Evolutionary conservation across 768 basidiomycete genomes (phyloP), one percentile per base, ranked within the genome.

Genomic region (Psilocybe tampanensis): DNA sequence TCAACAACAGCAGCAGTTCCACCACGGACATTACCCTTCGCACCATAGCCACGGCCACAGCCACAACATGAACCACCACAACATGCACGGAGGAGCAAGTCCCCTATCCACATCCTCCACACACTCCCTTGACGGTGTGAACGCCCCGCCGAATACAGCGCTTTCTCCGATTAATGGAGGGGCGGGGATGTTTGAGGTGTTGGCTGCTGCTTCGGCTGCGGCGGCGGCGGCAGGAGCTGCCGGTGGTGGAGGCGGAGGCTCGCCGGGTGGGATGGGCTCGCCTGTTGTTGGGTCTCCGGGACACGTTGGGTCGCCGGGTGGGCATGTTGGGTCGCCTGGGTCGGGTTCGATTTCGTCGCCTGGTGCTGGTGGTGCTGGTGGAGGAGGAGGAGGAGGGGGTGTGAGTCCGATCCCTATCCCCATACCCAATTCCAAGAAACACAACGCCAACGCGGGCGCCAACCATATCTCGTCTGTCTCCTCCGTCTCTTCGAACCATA

Each of bases 71-170:
- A 8, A 36, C 11, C 22, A 23, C 8, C n/a, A 18, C n/a, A 19
- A 23, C 18, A 22, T 41, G n/a, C 32, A 34, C 15, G 54, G 47
- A n/a, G 2, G 54, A 19, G 2, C 58, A 59, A 61, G 57, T 17
- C 63, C 63, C 4, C 49, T 54, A 1, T 61, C 60, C 2, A 59
- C 56, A 15, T 29, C 53, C 17, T 52, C 50, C 12, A 49, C 21
- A 8, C 52, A 56, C 8, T 47, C 45, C 23, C 49, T 39, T 39
- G 36, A 26, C 17, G 24, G 36, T 18, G n/a, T 32, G 19, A 15
- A 18, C 22, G 49, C 26, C 2, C 58, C 58, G 29, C 61, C 56
- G 17, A 56, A 59, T n/a, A 59, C 61, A 24, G 57, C 61, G 2
- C 42, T 60, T 23, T 52, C 49, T 8, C 59, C 59, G 18, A 21